Base-by-base conservation (phyloP, 164 flowering plant genomes). In the Vitis riparia region DNA sequence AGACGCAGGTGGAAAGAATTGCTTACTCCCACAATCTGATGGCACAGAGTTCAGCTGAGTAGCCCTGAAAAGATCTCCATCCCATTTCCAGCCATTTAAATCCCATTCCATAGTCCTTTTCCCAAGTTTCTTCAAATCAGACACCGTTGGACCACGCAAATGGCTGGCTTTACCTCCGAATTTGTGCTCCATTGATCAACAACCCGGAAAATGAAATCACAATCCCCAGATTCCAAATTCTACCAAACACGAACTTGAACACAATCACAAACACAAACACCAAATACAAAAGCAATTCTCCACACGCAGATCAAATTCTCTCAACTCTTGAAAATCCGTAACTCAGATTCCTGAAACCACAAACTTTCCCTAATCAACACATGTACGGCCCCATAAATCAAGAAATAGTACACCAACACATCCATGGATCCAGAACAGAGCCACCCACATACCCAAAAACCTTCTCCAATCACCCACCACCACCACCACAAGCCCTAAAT, bases 31-130 rank as follows among this genome's bases (percentile, higher is more conserved):
- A 59, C 80, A 73, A 75, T 84, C 86, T 1, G 76, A 59, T 5
- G 88, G 76, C 3, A 49, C 73, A 0, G 86, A 29, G 69, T 82
- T 82, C 71, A 84, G 72, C 8, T 81, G 86, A 9, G 56, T 82
- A 23, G 94, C 94, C 15, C 76, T 61, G 66, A 86, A 87, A 51
- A 85, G 83, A 84, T 88, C 85, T 0, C 93, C 93, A 71, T 91
- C 97, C 97, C 97, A 91, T 74, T 78, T 86, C 94, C 97, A 91
- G 65, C 86, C 88, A 82, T 89, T 85, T 79, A 87, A 83, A 73
- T 89, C 83, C 97, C 97, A 91, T n/a, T 88, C 90, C 56, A 78
- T 17, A 62, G 71, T 79, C 84, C 67, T 88, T 75, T 80, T 87
- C 55, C 85, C 84, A 68, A 63, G 13, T 27, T 55, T 71, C 76